Evolutionary conservation across 2,329 filamentous ascomycete species (phyloP).

Genomic region (Alternaria ethzedia): DNA sequence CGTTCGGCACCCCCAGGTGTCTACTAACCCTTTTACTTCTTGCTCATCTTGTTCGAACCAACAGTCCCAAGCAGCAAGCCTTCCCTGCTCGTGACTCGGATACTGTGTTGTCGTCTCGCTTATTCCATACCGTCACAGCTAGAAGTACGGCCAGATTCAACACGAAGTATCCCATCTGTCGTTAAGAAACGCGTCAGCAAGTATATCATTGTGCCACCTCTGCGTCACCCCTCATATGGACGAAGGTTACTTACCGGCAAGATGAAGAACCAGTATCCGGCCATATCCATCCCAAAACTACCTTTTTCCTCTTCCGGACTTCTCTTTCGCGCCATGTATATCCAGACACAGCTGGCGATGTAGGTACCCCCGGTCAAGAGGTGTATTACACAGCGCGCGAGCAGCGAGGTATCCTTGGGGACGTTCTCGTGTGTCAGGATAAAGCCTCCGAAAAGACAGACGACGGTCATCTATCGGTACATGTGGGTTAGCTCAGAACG

Average conservation of each 20-base stretch:
- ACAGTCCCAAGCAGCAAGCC: not conserved
- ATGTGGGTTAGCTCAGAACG: not conserved
- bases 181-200: not conserved
- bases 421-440: not conserved
- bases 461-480: not conserved
- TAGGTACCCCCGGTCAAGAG: not conserved
- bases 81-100: not conserved
- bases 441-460: not conserved
- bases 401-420: not conserved
- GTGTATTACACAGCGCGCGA: not conserved
- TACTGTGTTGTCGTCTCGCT: not conserved
- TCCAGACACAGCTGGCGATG: not conserved
- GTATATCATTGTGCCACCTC: not conserved
- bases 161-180: not conserved
- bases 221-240: not conserved
- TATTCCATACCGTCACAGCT: not conserved
- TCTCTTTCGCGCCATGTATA: not conserved
- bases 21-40: not conserved
- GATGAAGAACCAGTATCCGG: not conserved
- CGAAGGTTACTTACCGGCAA: not conserved
- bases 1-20: not conserved
- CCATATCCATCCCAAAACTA: not conserved
- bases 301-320: too few species aligned
- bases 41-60: not conserved
- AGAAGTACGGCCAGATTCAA: not conserved